Evolutionary conservation across 768 basidiomycete species (phyloP).

Genomic region (Ephemerocybe angulata): DNA sequence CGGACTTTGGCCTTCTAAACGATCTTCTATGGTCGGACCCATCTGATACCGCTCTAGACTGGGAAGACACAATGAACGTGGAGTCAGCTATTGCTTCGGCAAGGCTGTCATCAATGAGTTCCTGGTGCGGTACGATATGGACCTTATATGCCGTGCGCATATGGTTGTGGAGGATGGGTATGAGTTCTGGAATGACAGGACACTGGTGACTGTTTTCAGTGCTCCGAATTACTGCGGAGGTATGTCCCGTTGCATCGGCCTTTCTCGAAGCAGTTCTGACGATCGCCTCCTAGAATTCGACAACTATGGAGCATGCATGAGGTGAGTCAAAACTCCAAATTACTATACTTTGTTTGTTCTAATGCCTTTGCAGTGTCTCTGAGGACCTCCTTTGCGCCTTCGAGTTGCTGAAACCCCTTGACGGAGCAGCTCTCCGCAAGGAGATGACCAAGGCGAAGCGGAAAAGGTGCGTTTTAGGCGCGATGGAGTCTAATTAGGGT

Average conservation of each 20-base stretch:
- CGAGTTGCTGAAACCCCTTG: constrained; percentile 92
- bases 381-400: constrained; percentile 98
- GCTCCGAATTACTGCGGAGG: constrained; percentile 97
- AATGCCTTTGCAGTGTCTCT: constrained; percentile 61
- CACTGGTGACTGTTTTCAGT: constrained; percentile 96
- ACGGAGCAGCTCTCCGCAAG: constrained; percentile 90
- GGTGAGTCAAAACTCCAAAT: constrained; percentile 41
- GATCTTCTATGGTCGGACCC: constrained; percentile 99
- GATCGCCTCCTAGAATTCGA: constrained; percentile 66
- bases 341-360: constrained; percentile 14
- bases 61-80: constrained; percentile 99
- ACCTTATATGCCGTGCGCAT: constrained; percentile 98
- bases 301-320: constrained; percentile 95
- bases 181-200: constrained; percentile 99
- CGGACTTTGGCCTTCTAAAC: constrained; percentile 95
- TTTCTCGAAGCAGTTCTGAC: constrained; percentile 17
- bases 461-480: constrained; percentile 66
- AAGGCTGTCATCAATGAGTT: constrained; percentile 97
- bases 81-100: constrained; percentile 98
- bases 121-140: constrained; percentile 94
- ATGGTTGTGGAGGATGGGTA: constrained; percentile 99
- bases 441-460: constrained; percentile 99
- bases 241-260: constrained; percentile 38
- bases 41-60: constrained; percentile 93
- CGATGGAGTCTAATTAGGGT: neutral